These are phyloP conservation scores for Cordyceps javanica DNA, from an alignment of 2,329 filamentous ascomycete genomes.

Conservation along the genomic window DNA sequence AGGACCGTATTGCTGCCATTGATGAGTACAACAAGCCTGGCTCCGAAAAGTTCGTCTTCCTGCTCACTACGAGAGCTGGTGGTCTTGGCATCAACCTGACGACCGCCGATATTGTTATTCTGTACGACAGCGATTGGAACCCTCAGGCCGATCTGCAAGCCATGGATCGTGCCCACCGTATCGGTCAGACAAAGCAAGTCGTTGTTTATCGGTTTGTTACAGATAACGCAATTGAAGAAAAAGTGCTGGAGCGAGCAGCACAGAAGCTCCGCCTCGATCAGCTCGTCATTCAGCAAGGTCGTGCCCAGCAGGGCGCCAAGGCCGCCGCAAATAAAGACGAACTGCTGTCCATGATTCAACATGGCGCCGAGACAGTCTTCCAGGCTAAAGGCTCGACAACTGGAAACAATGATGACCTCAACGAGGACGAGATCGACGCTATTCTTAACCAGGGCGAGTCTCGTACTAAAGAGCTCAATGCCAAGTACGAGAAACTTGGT, in stretches of 20 bases:
- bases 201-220: slow-evolving; percentile 95
- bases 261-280: slow-evolving; percentile 96
- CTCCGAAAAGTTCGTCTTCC: slow-evolving; percentile 94
- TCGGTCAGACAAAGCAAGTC: slow-evolving; percentile 97
- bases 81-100: slow-evolving; percentile 96
- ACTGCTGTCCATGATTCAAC: slow-evolving; percentile 95
- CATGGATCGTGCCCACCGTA: slow-evolving; percentile 98
- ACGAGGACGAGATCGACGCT: slow-evolving; percentile 83
- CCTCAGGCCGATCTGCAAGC: slow-evolving; percentile 96
- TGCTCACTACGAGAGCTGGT: slow-evolving; percentile 91
- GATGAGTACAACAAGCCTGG: slow-evolving; percentile 96
- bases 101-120: slow-evolving; percentile 86
- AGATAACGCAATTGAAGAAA: slow-evolving; percentile 97
- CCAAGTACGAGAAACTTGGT: slow-evolving; percentile 93
- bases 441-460: slow-evolving; percentile 83
- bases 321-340: slow-evolving; percentile 94
- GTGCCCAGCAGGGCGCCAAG: slow-evolving; percentile 84
- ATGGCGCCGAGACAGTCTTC: slow-evolving; percentile 95
- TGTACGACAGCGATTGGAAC: slow-evolving; percentile 99
- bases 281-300: slow-evolving; percentile 95
- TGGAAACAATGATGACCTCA: slow-evolving; percentile 56
- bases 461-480: slow-evolving; percentile 82
- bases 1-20: slow-evolving; percentile 94
- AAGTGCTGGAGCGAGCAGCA: slow-evolving; percentile 91
- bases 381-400: slow-evolving; percentile 62